Percentiles rank a stretch among this genome's conserved stretches.
phyloP scores from a whole-genome alignment of 768 basidiomycete genomes.

The Lyophyllum semitale region DNA sequence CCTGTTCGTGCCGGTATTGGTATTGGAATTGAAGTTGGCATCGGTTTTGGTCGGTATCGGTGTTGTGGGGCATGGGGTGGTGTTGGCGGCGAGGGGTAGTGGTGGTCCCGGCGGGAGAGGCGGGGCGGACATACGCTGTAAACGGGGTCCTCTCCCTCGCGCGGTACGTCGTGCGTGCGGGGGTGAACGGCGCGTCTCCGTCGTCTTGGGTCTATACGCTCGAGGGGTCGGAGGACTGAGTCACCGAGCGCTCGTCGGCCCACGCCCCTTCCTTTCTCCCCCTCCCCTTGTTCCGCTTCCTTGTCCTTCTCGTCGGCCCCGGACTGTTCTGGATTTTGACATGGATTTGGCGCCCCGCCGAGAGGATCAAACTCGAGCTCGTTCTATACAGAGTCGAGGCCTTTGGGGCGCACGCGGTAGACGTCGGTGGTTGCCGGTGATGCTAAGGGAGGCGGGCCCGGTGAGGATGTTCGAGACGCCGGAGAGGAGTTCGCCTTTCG shows the following conservation, averaged over 20 bases:
- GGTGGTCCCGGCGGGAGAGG: no score
- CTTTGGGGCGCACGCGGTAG: slow-evolving; percentile 51
- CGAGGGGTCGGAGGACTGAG: slow-evolving; percentile 35
- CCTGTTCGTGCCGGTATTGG: no score
- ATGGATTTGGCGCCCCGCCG: slow-evolving; percentile 13
- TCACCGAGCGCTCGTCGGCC: slow-evolving; percentile 5
- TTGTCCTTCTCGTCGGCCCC: slow-evolving; percentile 2
- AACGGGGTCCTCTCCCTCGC: slow-evolving; percentile 44
- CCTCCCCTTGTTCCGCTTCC: slow-evolving; percentile 6
- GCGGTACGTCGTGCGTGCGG: slow-evolving; percentile 47
- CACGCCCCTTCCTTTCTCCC: not conserved
- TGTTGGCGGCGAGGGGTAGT: no score
- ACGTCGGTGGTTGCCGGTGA: slow-evolving; percentile 45
- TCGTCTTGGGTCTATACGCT: slow-evolving; percentile 59
- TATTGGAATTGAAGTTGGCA: no score
- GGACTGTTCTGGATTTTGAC: not conserved
- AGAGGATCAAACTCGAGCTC: slow-evolving; percentile 39
- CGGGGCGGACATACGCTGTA: slow-evolving; percentile 34
- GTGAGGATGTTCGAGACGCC: slow-evolving; percentile 62
- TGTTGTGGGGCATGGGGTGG: no score
- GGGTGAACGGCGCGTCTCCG: slow-evolving; percentile 77
- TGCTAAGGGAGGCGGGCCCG: slow-evolving; percentile 8
- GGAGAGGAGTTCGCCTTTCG: slow-evolving; percentile 71
- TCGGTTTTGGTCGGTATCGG: no score
- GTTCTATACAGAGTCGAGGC: slow-evolving; percentile 45